Conservation (phyloP, 2,329 filamentous ascomycete species). For the Colletotrichum graminicola region DNA sequence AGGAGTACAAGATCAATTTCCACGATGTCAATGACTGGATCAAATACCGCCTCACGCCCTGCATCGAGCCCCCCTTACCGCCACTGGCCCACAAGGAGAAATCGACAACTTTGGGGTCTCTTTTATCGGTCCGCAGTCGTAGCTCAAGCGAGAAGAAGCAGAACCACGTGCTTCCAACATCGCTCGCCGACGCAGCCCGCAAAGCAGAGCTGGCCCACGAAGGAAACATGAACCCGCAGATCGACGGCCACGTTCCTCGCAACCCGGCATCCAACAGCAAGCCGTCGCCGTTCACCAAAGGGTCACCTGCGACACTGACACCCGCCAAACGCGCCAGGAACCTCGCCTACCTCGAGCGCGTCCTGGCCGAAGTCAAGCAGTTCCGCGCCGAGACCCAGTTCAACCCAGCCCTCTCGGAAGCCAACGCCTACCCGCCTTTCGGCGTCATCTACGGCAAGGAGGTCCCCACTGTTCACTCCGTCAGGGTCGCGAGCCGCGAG, state of each 20-base stretch:
- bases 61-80: constrained; percentile 76
- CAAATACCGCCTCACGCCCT: constrained; percentile 82
- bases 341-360: constrained; percentile 78
- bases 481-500: constrained; percentile 78
- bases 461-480: constrained; percentile 86
- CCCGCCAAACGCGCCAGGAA: constrained; percentile 65
- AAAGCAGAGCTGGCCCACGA: constrained; percentile 51
- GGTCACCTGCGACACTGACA: constrained; percentile 48
- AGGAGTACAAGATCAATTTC: constrained; percentile 87
- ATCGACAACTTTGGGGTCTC: constrained; percentile 55
- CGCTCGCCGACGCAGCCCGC: constrained; percentile 46
- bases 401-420: constrained; percentile 65
- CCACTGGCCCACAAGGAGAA: constrained; percentile 59
- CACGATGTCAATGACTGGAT: constrained; percentile 85
- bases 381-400: constrained; percentile 84
- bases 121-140: constrained; percentile 62
- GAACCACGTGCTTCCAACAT: constrained; percentile 41
- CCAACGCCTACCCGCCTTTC: constrained; percentile 85
- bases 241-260: constrained; percentile 50
- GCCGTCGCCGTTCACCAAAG: constrained; percentile 43
- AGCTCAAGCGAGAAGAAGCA: constrained; percentile 54
- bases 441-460: constrained; percentile 89
- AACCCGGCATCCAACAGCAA: constrained; percentile 42
- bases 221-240: constrained; percentile 60
- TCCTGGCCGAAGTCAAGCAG: constrained; percentile 74